Evolutionary conservation across 176 grass and related monocot species (phyloP).

Genomic region (Carex myosuroides): DNA sequence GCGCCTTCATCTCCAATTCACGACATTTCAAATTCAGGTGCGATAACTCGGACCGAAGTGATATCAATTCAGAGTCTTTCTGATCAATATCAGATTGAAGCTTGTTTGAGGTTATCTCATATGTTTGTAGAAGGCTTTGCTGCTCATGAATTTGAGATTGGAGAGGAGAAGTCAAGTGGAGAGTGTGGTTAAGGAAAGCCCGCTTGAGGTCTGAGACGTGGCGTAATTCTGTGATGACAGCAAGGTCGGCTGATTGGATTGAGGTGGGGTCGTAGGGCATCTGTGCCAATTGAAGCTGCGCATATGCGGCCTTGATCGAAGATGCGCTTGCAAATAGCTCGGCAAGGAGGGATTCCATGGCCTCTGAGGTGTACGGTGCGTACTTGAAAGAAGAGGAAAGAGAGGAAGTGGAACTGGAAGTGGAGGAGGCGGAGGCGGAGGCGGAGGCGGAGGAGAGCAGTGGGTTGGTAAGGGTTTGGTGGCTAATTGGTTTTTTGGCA

Average conservation of each 20-base stretch:
- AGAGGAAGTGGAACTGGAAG: background rate
- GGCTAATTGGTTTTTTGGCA: background rate
- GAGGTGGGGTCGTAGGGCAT: constrained; percentile 50
- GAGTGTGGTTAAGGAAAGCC: constrained; percentile 22
- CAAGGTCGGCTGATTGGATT: constrained; percentile 54
- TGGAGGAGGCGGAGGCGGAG: background rate
- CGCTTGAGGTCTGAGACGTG: constrained; percentile 58
- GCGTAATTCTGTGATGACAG: constrained; percentile 57
- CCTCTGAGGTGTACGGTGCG: background rate
- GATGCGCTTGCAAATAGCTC: constrained; percentile 62
- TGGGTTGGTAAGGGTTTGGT: background rate
- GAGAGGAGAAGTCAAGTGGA: background rate
- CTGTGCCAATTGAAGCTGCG: constrained; percentile 71
- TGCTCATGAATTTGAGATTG: constrained; percentile 31
- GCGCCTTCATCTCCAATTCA: constrained; percentile 34
- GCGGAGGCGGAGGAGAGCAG: background rate
- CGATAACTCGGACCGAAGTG: constrained; percentile 12
- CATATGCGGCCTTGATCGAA: constrained; percentile 84
- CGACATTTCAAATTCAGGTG: constrained; percentile 15
- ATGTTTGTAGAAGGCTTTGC: constrained; percentile 46
- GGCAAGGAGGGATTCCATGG: constrained; percentile 39
- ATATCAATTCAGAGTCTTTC: constrained; percentile 41
- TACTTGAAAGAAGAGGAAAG: background rate
- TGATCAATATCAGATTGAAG: constrained; percentile 49
- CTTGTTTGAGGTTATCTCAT: constrained; percentile 54